Conservation (phyloP, 148 eudicot genomes). For the Limonium bicolor region DNA sequence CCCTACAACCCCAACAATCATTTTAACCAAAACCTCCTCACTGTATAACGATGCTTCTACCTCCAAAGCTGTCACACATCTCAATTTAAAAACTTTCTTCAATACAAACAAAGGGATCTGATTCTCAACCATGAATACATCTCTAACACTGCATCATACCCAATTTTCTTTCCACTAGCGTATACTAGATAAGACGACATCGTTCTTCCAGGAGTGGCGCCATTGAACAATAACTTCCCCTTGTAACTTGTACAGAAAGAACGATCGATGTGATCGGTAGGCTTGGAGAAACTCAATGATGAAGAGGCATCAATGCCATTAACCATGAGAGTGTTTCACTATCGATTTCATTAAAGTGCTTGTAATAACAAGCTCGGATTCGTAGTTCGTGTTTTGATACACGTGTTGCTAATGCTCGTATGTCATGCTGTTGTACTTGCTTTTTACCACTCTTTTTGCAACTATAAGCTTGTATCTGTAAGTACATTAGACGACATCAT, state of each 20-base stretch:
- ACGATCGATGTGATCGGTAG: too few relatives aligned
- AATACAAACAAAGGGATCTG: slow-evolving; percentile 37
- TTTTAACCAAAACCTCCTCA: slow-evolving; percentile 9
- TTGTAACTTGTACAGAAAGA: too few relatives aligned
- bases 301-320: too few relatives aligned
- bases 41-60: background rate
- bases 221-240: too few relatives aligned
- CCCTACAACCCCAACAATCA: slow-evolving; percentile 16
- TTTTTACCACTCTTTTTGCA: slow-evolving; percentile 17
- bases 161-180: slow-evolving; percentile 6
- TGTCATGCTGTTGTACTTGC: slow-evolving; percentile 8
- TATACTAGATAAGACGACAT: slow-evolving; percentile 15
- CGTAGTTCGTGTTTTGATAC: slow-evolving; percentile 7
- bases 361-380: slow-evolving; percentile 45
- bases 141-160: slow-evolving; percentile 24
- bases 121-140: slow-evolving; percentile 51
- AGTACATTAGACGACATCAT: too few relatives aligned
- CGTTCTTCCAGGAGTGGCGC: too few relatives aligned
- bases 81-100: slow-evolving; percentile 11
- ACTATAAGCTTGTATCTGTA: slow-evolving; percentile 19
- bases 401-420: slow-evolving; percentile 13
- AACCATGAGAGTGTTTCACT: too few relatives aligned
- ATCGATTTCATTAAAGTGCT: slow-evolving; percentile 25
- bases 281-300: too few relatives aligned
- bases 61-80: too few relatives aligned